Percentiles rank a stretch among this genome's conserved stretches.
These are phyloP conservation scores for Cyclotella baltica DNA, from an alignment of 108 stramenopile genomes.

Conservation along the genomic window DNA sequence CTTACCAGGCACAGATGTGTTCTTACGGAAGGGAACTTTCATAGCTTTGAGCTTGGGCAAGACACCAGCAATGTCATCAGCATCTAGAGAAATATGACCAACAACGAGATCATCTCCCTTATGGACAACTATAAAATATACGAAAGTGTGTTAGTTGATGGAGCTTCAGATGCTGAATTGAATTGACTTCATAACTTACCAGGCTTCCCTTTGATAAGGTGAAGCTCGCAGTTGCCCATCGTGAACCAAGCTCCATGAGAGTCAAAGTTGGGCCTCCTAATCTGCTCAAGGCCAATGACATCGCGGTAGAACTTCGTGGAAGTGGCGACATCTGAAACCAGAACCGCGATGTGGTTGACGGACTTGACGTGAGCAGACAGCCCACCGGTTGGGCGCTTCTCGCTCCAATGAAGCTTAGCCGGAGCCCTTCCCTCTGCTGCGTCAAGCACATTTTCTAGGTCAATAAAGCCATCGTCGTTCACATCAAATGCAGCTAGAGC, in stretches of 20 bases:
- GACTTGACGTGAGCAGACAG: neutral
- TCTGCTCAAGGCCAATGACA: conserved; percentile 13
- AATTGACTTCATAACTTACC: too few relatives aligned
- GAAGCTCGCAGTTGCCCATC: conserved; percentile 16
- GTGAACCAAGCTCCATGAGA: conserved; percentile 25
- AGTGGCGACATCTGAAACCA: conserved; percentile 7
- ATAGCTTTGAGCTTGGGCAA: neutral
- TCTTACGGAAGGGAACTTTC: neutral
- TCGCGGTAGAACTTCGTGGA: conserved; percentile 11
- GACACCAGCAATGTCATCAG: neutral
- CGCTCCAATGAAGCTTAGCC: neutral
- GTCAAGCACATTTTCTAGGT: neutral
- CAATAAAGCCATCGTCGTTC: neutral
- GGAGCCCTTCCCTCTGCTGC: neutral
- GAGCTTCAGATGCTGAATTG: too few relatives aligned
- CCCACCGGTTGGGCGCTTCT: neutral
- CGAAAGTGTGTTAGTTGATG: too few relatives aligned
- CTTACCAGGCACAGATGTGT: neutral
- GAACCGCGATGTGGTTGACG: conserved; percentile 23
- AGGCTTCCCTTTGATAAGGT: conserved; percentile 11
- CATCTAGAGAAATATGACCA: conserved; percentile 10
- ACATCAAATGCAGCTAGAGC: neutral
- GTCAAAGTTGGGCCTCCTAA: conserved; percentile 21
- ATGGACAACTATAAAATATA: too few relatives aligned
- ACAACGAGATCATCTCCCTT: conserved; percentile 3